phyloP scores from a whole-genome alignment of 1,284 basidiomycete species.

The Irpex rosettiformis region DNA sequence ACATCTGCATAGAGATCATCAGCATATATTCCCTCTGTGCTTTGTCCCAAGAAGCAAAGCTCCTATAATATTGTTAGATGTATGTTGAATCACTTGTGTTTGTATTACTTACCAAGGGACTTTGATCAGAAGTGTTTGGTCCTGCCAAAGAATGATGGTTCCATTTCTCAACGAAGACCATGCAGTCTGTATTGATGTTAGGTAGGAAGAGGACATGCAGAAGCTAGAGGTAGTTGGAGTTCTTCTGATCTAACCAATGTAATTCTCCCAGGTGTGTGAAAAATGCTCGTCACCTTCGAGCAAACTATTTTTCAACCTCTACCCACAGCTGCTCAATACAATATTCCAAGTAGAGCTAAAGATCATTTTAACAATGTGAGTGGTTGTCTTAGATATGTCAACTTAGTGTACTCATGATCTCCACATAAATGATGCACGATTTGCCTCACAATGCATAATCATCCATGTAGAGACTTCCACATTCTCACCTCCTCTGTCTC shows the following conservation, averaged over 20 bases:
- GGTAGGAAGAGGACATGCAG: constrained; percentile 39
- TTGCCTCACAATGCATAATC: constrained; percentile 20
- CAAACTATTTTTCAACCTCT: constrained; percentile 36
- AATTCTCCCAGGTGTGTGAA: constrained; percentile 33
- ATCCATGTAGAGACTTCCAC: constrained; percentile 23
- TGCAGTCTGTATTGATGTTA: constrained; percentile 36
- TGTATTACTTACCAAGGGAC: too few species aligned
- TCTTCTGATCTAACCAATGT: constrained; percentile 29
- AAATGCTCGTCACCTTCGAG: constrained; percentile 36
- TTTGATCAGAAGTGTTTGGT: too few species aligned
- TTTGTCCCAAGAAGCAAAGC: too few species aligned
- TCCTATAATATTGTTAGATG: too few species aligned
- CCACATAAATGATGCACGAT: constrained; percentile 29
- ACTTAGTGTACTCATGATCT: constrained; percentile 19
- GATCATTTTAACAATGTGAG: neutral
- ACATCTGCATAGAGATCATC: too few species aligned
- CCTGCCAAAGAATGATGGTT: too few species aligned
- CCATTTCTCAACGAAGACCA: constrained; percentile 34
- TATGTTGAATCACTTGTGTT: too few species aligned
- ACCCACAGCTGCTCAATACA: constrained; percentile 36
- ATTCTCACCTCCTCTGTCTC: constrained; percentile 29
- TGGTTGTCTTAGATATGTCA: neutral
- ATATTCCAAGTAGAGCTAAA: constrained; percentile 28
- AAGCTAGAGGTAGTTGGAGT: constrained; percentile 39
- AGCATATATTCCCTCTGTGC: too few species aligned